Evolutionary conservation across 345 rosid genomes (phyloP).

Genomic region (Hibiscus tridactylites): DNA sequence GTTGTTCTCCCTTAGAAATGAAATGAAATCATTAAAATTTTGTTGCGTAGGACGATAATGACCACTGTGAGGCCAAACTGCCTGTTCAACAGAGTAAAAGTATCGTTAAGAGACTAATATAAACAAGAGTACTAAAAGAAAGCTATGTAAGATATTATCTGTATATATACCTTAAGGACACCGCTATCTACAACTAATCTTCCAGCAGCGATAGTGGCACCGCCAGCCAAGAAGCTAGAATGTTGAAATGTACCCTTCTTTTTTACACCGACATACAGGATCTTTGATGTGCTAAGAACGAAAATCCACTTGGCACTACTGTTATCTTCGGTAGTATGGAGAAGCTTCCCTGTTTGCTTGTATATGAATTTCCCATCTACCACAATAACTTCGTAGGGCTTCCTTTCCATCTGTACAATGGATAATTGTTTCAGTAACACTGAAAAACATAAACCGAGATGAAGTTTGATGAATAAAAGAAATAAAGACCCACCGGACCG

Average conservation of each 20-base stretch:
- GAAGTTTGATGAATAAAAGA: constrained; percentile 8
- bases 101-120: constrained; percentile 9
- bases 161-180: constrained; percentile 36
- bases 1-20: constrained; percentile 62
- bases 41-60: constrained; percentile 89
- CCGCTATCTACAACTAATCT: constrained; percentile 45
- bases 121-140: background rate
- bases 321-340: constrained; percentile 34
- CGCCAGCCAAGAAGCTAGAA: constrained; percentile 77
- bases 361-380: constrained; percentile 59
- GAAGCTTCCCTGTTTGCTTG: constrained; percentile 56
- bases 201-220: constrained; percentile 57
- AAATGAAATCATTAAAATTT: constrained; percentile 64
- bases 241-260: constrained; percentile 61
- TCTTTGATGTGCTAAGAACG: constrained; percentile 56
- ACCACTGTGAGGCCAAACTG: constrained; percentile 98
- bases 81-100: constrained; percentile 28
- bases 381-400: constrained; percentile 67
- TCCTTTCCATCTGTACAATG: constrained; percentile 65
- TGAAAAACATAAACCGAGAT: constrained; percentile 11
- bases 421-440: background rate
- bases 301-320: constrained; percentile 76
- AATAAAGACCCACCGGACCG: constrained; percentile 21
- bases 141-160: background rate
- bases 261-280: constrained; percentile 50